Evolutionary conservation across 2,329 filamentous ascomycete genomes (phyloP).

Genomic region (Aspergillus oerlinghausenensis): DNA sequence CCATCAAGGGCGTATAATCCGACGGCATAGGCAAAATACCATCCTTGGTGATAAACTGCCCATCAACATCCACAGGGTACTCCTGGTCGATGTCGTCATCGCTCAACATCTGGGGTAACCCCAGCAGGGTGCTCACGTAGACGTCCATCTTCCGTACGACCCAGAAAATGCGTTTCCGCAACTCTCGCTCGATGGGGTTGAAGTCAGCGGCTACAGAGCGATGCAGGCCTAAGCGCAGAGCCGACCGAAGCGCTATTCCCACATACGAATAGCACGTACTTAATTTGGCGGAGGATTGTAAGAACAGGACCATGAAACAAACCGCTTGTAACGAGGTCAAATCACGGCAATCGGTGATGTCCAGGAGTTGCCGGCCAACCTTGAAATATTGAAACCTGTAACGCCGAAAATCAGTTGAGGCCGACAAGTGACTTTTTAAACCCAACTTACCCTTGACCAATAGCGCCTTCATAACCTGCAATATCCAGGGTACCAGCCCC

Average conservation of each 20-base stretch:
- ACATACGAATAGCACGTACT: conserved; percentile 77
- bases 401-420: conserved; percentile 4
- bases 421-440: not conserved
- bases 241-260: conserved; percentile 69
- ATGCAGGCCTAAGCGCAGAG: conserved; percentile 73
- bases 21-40: conserved; percentile 51
- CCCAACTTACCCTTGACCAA: conserved; percentile 51
- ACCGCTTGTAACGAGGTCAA: conserved; percentile 70
- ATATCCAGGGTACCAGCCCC: conserved; percentile 46
- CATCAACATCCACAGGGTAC: conserved; percentile 42
- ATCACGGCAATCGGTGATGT: conserved; percentile 63
- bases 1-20: conserved; percentile 53
- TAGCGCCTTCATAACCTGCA: conserved; percentile 46
- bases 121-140: conserved; percentile 47
- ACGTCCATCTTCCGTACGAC: conserved; percentile 48
- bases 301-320: conserved; percentile 74
- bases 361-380: conserved; percentile 60
- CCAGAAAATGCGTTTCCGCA: conserved; percentile 62
- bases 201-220: conserved; percentile 65
- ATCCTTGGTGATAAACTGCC: conserved; percentile 44
- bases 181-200: conserved; percentile 68
- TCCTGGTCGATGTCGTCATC: conserved; percentile 50
- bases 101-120: conserved; percentile 46
- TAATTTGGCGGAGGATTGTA: conserved; percentile 73
- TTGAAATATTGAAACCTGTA: conserved; percentile 69